Conservation (phyloP, 2,329 filamentous ascomycete species). For the Dryadomyces sulphureus region DNA sequence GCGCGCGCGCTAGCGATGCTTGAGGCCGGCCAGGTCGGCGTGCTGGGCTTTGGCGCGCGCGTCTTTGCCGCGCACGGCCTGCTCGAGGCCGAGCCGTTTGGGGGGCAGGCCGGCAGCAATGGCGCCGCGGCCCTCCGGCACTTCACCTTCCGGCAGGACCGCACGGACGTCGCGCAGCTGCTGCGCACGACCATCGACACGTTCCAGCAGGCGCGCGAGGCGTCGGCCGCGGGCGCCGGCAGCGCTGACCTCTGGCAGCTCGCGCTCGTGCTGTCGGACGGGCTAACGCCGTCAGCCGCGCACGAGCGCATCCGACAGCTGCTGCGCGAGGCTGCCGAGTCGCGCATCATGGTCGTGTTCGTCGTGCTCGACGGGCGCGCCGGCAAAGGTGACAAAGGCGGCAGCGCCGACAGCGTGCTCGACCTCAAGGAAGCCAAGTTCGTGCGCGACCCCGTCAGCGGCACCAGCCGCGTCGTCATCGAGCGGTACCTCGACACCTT, state of each 20-base stretch:
- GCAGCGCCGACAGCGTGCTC: constrained; percentile 51
- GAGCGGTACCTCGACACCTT: constrained; percentile 90
- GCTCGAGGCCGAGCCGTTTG: constrained; percentile 56
- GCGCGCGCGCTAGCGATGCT: constrained; percentile 79
- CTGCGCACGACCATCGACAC: constrained; percentile 64
- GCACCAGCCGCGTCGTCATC: constrained; percentile 58
- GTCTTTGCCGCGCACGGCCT: constrained; percentile 81
- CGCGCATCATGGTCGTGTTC: constrained; percentile 96
- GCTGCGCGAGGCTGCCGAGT: constrained; percentile 76
- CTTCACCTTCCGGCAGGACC: constrained; percentile 73
- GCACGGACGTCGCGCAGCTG: constrained; percentile 72
- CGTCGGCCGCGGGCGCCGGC: constrained; percentile 26
- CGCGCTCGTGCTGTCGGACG: constrained; percentile 83
- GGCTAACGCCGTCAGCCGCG: constrained; percentile 67
- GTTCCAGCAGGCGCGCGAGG: constrained; percentile 62
- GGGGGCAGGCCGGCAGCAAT: constrained; percentile 15
- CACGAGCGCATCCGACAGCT: constrained; percentile 73
- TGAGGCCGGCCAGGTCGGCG: constrained; percentile 84
- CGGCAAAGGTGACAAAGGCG: too few relatives aligned
- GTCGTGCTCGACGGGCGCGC: constrained; percentile 70
- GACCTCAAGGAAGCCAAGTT: constrained; percentile 83
- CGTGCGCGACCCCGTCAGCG: constrained; percentile 40
- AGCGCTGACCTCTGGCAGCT: constrained; percentile 82
- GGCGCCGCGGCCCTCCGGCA: constrained; percentile 62
- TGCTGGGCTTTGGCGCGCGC: constrained; percentile 76